A percentile compares a stretch with the other conserved stretches of the same genome.
Evolutionary conservation across 345 rosid species (phyloP).

Genomic region (Camelina laxa): DNA sequence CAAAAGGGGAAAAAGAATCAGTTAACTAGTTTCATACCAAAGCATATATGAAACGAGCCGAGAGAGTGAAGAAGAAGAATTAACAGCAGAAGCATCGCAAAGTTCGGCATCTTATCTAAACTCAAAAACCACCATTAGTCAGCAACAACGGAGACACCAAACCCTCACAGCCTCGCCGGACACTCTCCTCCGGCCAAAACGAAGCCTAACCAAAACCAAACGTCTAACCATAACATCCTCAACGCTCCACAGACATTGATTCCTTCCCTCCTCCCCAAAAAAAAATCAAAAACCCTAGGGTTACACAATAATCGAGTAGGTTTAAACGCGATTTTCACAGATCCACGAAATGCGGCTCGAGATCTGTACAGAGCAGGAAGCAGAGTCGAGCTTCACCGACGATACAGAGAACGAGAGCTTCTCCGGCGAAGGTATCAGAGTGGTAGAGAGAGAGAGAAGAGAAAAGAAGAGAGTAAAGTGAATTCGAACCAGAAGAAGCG

Average conservation of each 20-base stretch:
- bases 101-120: conserved; percentile 56
- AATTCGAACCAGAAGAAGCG: conserved; percentile 33
- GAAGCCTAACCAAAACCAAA: conserved; percentile 33
- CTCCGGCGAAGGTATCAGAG: conserved; percentile 42
- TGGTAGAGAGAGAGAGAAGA: not conserved
- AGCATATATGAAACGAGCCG: conserved; percentile 48
- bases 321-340: conserved; percentile 47
- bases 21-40: conserved; percentile 26
- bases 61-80: conserved; percentile 55
- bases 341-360: conserved; percentile 73
- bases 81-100: conserved; percentile 47
- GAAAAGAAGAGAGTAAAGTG: conserved; percentile 38
- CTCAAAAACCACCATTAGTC: conserved; percentile 54
- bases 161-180: conserved; percentile 36
- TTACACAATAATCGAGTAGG: conserved; percentile 37
- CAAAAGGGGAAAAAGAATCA: conserved; percentile 9
- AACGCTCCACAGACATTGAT: conserved; percentile 35
- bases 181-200: conserved; percentile 34
- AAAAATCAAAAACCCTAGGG: conserved; percentile 57
- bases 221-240: conserved; percentile 42
- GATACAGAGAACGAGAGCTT: conserved; percentile 32
- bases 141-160: conserved; percentile 40
- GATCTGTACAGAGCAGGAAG: conserved; percentile 36
- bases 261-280: not conserved
- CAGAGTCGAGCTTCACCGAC: conserved; percentile 1